Evolutionary conservation across 139 green algal genomes (phyloP).

Genomic region (Ettlia oleoabundans): DNA sequence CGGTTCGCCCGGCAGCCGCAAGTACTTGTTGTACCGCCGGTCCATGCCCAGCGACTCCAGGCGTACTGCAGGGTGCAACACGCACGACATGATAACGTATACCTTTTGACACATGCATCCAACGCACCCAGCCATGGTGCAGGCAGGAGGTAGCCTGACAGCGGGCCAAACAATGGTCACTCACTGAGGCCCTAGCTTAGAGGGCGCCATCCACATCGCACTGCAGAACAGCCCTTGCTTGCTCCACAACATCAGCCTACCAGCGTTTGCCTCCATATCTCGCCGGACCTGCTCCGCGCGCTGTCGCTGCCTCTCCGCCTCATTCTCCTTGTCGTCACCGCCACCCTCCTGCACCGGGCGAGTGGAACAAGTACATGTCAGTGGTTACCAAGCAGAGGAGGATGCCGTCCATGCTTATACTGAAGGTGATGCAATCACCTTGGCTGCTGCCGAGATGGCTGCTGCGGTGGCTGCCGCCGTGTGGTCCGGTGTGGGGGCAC

Average conservation of each 20-base stretch:
- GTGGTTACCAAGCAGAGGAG: background rate
- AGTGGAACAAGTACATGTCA: background rate
- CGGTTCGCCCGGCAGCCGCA: slow-evolving; percentile 46
- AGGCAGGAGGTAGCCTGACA: too few species aligned
- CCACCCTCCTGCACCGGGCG: slow-evolving; percentile 12
- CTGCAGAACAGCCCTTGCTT: background rate
- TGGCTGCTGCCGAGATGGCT: too few species aligned
- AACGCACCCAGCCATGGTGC: too few species aligned
- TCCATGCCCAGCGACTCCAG: slow-evolving; percentile 80
- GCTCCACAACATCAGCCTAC: too few species aligned
- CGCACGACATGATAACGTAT: too few species aligned
- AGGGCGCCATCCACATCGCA: background rate
- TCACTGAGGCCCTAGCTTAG: background rate
- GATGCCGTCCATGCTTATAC: background rate
- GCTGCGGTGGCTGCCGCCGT: background rate
- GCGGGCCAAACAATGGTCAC: too few species aligned
- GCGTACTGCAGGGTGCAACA: slow-evolving; percentile 28
- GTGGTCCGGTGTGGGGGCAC: too few species aligned
- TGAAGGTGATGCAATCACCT: too few species aligned
- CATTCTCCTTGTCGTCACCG: slow-evolving; percentile 26
- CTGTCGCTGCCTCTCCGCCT: slow-evolving; percentile 27
- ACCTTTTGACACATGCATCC: too few species aligned
- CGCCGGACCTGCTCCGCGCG: slow-evolving; percentile 35
- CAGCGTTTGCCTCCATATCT: slow-evolving; percentile 48
- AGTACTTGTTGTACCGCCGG: slow-evolving; percentile 83